Evolutionary conservation across 768 basidiomycete genomes (phyloP), one percentile per base, ranked within the genome.

Genomic region (Tephrocybe sp.): DNA sequence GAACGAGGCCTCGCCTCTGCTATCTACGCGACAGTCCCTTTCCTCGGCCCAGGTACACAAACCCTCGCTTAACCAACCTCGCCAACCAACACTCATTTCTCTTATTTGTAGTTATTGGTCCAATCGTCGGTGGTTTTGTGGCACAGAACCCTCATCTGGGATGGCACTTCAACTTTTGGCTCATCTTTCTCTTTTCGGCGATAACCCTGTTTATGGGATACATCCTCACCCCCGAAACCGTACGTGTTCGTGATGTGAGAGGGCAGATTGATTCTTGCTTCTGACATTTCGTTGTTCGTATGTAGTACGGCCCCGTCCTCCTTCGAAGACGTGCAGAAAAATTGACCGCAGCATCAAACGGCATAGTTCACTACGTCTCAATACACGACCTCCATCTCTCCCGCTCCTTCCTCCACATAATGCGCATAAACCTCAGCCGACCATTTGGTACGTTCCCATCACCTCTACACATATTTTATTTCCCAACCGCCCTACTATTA

Each of bases 91-190:
- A 22, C 42, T 48, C 16, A 43, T 11, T 43, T 43, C 22, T 41
- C 40, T 45, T 21, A 4, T 31, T 15, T 10, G 13, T 55, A 80
- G 80, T 83, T 4, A 67, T 82, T n/a, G 84, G 84, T 1, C 84
- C 84, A 2, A 76, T 88, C 46, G 76, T 84, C 22, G 82, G 85
- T 18, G 83, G 82, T n/a, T 83, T 77, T 63, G 76, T 82, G 11
- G 77, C 74, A 13, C 61, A 75, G 62, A 69, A 72, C 43, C 63
- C 67, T 9, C 64, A 57, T 19, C 69, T 80, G 9, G 78, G 77
- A 16, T 86, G 82, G 82, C 72, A 75, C 31, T 81, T 80, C 58
- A 78, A 79, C 45, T 86, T 85, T 61, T 83, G 82, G 81, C 68
- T 86, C 47, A 79, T 80, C 69, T 73, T 83, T 55, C 76, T 80